Evolutionary conservation across 352 stramenopile species (phyloP).

Genomic region (Phytophthora quininea): DNA sequence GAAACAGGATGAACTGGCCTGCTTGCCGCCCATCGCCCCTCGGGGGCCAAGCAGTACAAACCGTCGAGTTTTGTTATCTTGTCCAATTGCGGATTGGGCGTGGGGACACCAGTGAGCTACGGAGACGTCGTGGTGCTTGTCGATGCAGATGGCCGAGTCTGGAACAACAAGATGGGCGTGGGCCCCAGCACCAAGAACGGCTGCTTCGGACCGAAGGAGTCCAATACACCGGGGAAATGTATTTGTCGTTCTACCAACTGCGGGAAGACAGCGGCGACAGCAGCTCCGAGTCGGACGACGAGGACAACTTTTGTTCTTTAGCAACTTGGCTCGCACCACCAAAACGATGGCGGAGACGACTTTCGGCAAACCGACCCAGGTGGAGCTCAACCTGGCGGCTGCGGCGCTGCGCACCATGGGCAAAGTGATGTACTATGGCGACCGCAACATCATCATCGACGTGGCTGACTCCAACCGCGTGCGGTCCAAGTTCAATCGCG

Average conservation of each 20-base stretch:
- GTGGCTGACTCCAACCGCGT: constrained; percentile 83
- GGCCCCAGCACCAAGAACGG: constrained; percentile 80
- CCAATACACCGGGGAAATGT: constrained; percentile 80
- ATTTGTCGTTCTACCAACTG: constrained; percentile 78
- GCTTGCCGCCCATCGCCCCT: constrained; percentile 60
- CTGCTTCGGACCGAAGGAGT: constrained; percentile 76
- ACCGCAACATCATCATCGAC: constrained; percentile 80
- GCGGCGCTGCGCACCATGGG: constrained; percentile 62
- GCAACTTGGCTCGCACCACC: constrained; percentile 59
- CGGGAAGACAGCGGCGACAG: constrained; percentile 41
- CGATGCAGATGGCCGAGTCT: constrained; percentile 64
- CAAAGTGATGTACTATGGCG: constrained; percentile 80
- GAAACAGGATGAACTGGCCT: constrained; percentile 73
- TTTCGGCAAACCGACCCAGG: constrained; percentile 65
- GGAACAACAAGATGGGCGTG: constrained; percentile 89
- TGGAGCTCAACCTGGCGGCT: constrained; percentile 55
- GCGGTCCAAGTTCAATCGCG: constrained; percentile 83
- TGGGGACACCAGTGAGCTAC: constrained; percentile 77
- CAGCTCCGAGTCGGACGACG: constrained; percentile 64
- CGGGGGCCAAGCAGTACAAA: constrained; percentile 45
- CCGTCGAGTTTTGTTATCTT: constrained; percentile 70
- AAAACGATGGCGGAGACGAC: constrained; percentile 73
- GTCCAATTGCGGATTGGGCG: constrained; percentile 58
- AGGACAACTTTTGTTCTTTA: constrained; percentile 76
- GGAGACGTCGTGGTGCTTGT: constrained; percentile 85